phyloP scores from a whole-genome alignment of 371 early-diverging fungal genomes.

The Saksenaea vasiformis region DNA sequence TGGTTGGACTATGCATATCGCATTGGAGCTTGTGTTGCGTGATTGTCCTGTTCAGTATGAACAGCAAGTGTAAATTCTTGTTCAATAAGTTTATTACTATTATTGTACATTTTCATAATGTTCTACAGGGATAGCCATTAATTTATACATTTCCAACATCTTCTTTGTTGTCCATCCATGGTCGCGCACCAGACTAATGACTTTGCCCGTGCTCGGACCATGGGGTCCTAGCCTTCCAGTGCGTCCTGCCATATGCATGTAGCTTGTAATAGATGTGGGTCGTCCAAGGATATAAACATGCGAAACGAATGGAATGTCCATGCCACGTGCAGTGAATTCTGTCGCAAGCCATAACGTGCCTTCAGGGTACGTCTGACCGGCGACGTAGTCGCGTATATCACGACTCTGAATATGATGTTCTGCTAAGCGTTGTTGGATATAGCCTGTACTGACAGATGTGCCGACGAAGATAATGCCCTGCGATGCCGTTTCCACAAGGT shows the following conservation, averaged over 20 bases:
- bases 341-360: constrained; percentile 63
- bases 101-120: constrained; percentile 41
- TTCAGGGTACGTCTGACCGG: background rate
- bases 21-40: constrained; percentile 2
- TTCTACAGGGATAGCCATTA: constrained; percentile 31
- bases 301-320: constrained; percentile 84
- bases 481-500: constrained; percentile 48
- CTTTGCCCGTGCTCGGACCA: constrained; percentile 47
- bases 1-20: too few relatives aligned
- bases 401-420: constrained; percentile 22
- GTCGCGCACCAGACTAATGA: constrained; percentile 58
- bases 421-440: constrained; percentile 28
- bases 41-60: constrained; percentile 8
- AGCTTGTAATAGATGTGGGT: constrained; percentile 63
- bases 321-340: constrained; percentile 82
- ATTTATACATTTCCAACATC: constrained; percentile 41
- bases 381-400: constrained; percentile 30
- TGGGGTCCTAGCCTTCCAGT: constrained; percentile 66
- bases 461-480: constrained; percentile 66
- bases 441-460: constrained; percentile 23
- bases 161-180: constrained; percentile 39
- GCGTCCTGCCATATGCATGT: constrained; percentile 86
- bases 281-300: constrained; percentile 84
- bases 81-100: background rate
- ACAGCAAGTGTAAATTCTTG: background rate